Conservation (phyloP, 2,329 filamentous ascomycete species). For the Basipetospora chlamydospora region DNA sequence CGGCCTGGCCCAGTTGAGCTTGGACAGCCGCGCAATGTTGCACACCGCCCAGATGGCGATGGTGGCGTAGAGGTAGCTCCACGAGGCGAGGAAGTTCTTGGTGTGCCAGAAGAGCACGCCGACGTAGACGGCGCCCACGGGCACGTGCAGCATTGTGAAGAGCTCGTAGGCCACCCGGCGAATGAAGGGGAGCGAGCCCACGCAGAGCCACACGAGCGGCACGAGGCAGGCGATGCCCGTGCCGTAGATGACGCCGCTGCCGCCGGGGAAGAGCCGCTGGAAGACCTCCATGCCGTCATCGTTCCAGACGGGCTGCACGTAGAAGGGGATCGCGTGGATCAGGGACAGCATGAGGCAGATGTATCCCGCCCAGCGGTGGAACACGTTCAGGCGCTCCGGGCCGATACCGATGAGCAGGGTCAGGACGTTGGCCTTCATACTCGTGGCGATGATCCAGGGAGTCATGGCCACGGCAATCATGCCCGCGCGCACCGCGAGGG, state of each 20-base stretch:
- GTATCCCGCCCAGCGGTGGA: conserved; percentile 86
- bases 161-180: conserved; percentile 70
- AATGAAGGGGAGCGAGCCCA: conserved; percentile 70
- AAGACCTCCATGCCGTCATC: conserved; percentile 60
- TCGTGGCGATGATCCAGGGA: conserved; percentile 81
- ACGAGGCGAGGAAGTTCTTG: conserved; percentile 80
- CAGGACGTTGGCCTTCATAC: conserved; percentile 82
- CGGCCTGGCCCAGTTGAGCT: conserved; percentile 79
- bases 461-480: conserved; percentile 88
- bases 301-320: conserved; percentile 76
- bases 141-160: conserved; percentile 71
- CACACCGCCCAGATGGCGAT: conserved; percentile 65
- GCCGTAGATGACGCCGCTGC: conserved; percentile 62
- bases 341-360: conserved; percentile 70
- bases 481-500: conserved; percentile 70
- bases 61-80: conserved; percentile 76
- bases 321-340: conserved; percentile 79
- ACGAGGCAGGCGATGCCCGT: conserved; percentile 72
- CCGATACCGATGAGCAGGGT: conserved; percentile 78
- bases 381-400: conserved; percentile 79
- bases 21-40: conserved; percentile 62
- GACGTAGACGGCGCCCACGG: conserved; percentile 66
- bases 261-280: conserved; percentile 49
- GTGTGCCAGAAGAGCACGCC: conserved; percentile 91
- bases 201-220: conserved; percentile 67